Evolutionary conservation across 257 asterid species (phyloP), one percentile per base, ranked within the genome.

Genomic region (Marsdenia floribunda): DNA sequence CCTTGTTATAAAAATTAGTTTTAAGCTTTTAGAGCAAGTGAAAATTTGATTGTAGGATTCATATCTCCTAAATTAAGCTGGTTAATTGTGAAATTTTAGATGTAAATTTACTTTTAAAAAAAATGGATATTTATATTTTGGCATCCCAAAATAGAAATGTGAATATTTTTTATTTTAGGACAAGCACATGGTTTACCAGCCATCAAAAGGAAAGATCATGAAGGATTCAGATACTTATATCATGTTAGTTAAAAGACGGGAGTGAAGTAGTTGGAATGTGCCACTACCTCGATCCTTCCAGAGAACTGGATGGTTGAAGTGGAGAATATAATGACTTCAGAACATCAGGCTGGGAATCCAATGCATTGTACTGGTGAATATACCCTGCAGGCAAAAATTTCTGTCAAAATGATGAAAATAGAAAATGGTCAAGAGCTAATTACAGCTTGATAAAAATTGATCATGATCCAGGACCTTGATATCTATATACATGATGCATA

Each of bases 291-390:
- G 89, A 78, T 73, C 93, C 97, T 81, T 92, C 99, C 74, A 88
- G 79, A 58, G 97, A 82, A 81, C 97, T 94, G 77, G 98, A 86
- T 82, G 89, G 89, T 83, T 90, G 97, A 79, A 94, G 84, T 72
- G 99, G 99, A 75, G 98, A 94, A 87, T 94, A 94, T 68, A 94
- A 87, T 22, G 99, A 94, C 82, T 84, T 89, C 81, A 94, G 84
- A 73, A 92, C 99, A 81, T 94, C 99, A 50, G 99, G 99, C 78
- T 90, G 93, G 60, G 96, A 94, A 82, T 92, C 93, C 92, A 92
- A 81, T 8, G 92, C 86, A 81, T 94, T 94, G 90, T 89, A 92
- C 80, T 90, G 91, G 81, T 89, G 92, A 67, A 94, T 96, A 81
- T 90, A 92, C 77, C 97, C 99, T 94, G 89, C 83, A 84, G 77